These are phyloP conservation scores for Quercus cerris DNA, from an alignment of 306 rosid genomes.

Conservation along the genomic window DNA sequence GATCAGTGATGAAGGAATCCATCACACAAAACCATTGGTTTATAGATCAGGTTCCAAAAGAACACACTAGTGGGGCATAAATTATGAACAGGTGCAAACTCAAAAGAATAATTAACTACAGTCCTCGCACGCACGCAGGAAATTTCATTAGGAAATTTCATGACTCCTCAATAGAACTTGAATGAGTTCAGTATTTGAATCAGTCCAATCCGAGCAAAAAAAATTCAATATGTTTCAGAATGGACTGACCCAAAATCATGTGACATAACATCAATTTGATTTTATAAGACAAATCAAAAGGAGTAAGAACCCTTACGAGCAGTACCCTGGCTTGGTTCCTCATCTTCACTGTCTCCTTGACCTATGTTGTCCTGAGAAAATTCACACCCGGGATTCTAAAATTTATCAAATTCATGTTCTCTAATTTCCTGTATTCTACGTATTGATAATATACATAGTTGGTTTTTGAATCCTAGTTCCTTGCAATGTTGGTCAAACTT, in stretches of 20 bases:
- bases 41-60: background rate
- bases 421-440: too few relatives aligned
- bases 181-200: background rate
- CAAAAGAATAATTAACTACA: background rate
- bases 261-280: background rate
- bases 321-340: slow-evolving; percentile 44
- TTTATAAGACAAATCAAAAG: background rate
- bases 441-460: too few relatives aligned
- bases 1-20: background rate
- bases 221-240: background rate
- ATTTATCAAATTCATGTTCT: too few relatives aligned
- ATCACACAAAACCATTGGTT: background rate
- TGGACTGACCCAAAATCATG: background rate
- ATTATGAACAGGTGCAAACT: background rate
- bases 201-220: background rate
- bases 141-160: background rate
- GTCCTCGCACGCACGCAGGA: background rate
- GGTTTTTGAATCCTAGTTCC: too few relatives aligned
- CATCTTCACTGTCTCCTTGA: slow-evolving; percentile 79
- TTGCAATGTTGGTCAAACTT: too few relatives aligned
- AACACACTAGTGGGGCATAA: background rate
- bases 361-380: slow-evolving; percentile 73
- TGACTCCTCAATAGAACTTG: background rate
- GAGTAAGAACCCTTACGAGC: slow-evolving; percentile 40
- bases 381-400: too few relatives aligned